phyloP scores from a whole-genome alignment of 257 asterid species.

The Apocynum venetum region DNA sequence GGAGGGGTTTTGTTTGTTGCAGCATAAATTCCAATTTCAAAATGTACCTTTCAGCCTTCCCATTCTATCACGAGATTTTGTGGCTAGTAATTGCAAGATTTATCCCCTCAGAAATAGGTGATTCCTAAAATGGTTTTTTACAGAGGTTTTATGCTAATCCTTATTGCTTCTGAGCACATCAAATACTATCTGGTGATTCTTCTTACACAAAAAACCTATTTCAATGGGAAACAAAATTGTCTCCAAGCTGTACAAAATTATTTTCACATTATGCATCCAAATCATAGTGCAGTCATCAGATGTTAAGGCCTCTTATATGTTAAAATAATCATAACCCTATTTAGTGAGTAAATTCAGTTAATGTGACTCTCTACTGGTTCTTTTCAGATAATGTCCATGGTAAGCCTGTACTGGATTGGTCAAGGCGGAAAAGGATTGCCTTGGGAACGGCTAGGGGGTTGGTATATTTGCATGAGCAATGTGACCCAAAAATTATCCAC shows the following conservation, averaged over 20 bases:
- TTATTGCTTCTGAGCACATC: not conserved
- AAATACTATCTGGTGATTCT: not conserved
- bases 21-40: not conserved
- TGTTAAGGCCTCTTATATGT: not conserved
- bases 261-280: not conserved
- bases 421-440: constrained; percentile 69
- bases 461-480: constrained; percentile 86
- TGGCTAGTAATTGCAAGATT: not conserved
- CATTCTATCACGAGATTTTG: too few relatives aligned
- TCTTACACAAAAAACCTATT: not conserved
- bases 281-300: not conserved
- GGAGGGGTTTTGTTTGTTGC: not conserved
- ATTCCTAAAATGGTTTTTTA: too few relatives aligned
- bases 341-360: not conserved
- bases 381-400: constrained; percentile 61
- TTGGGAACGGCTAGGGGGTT: constrained; percentile 88
- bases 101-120: not conserved
- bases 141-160: not conserved
- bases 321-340: not conserved
- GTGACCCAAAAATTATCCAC: constrained; percentile 88
- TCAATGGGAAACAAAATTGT: not conserved
- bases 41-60: not conserved
- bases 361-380: not conserved
- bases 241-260: not conserved
- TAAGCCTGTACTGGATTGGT: constrained; percentile 81